Conservation (phyloP, 257 asterid genomes). For the Solanum sitiens region DNA sequence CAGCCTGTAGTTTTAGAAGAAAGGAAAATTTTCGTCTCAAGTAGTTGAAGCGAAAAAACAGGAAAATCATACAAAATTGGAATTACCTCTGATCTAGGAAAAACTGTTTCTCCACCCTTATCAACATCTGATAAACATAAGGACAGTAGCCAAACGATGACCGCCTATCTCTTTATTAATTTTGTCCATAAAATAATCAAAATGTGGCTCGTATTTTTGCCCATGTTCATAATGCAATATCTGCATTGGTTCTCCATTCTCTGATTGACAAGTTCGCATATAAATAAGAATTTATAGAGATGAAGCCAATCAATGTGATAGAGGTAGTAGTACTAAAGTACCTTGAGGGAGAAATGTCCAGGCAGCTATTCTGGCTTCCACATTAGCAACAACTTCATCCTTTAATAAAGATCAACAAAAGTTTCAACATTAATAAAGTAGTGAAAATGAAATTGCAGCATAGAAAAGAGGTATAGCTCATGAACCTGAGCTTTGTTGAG, state of each 20-base stretch:
- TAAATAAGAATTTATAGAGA: background rate
- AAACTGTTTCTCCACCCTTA: conserved; percentile 84
- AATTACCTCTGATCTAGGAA: conserved; percentile 59
- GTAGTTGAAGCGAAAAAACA: background rate
- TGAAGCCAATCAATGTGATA: background rate
- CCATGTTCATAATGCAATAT: conserved; percentile 74
- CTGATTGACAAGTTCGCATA: conserved; percentile 20
- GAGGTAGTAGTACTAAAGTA: conserved; percentile 4
- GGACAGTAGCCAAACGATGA: conserved; percentile 85
- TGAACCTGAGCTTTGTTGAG: conserved; percentile 59
- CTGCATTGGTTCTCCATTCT: conserved; percentile 84
- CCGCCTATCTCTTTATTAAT: conserved; percentile 74
- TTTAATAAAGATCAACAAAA: conserved; percentile 7
- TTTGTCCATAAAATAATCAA: conserved; percentile 63
- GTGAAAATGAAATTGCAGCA: background rate
- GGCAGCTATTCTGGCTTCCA: conserved; percentile 73
- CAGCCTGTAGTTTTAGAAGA: conserved; percentile 23
- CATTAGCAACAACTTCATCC: conserved; percentile 54
- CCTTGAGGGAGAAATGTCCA: conserved; percentile 95
- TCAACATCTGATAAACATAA: conserved; percentile 63
- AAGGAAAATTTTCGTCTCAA: background rate
- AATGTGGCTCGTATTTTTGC: conserved; percentile 88
- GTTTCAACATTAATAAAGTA: background rate
- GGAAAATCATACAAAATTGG: background rate
- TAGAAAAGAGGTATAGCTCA: background rate